phyloP scores from a whole-genome alignment of 371 early-diverging fungal genomes.

The Mortierella polycephala region DNA sequence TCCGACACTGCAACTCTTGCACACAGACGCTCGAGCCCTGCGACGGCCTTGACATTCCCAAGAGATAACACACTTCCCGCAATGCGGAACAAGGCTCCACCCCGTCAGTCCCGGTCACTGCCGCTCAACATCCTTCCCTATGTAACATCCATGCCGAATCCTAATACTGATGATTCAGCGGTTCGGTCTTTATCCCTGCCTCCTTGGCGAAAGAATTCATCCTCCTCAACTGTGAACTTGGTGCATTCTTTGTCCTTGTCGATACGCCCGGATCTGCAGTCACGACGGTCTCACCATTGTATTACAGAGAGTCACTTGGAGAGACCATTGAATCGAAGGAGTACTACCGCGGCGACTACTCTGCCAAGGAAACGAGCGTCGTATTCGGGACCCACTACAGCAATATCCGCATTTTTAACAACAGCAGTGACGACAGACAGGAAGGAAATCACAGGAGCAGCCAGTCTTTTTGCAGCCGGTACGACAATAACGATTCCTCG shows the following conservation, averaged over 20 bases:
- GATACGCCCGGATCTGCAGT: neutral
- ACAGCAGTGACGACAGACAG: no score
- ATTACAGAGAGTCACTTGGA: neutral
- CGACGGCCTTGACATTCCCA: no score
- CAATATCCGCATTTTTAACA: neutral
- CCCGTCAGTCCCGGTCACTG: conserved; percentile 17
- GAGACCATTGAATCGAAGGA: neutral
- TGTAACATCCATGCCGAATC: neutral
- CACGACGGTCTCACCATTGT: neutral
- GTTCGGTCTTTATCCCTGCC: conserved; percentile 31
- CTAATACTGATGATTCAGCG: neutral
- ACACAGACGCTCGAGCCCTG: no score
- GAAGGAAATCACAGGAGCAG: no score
- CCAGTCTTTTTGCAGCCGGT: no score
- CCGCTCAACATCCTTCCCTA: neutral
- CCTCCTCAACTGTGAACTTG: neutral
- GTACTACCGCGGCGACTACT: no score
- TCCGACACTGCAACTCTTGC: no score
- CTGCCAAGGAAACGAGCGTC: no score
- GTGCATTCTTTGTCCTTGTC: neutral
- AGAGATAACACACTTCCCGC: no score
- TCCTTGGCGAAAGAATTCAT: conserved; percentile 22
- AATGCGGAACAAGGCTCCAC: neutral
- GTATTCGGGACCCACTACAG: neutral
- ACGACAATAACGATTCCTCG: no score